Conservation (phyloP, 129 eudicot genomes). For the Flaveria linearis region DNA sequence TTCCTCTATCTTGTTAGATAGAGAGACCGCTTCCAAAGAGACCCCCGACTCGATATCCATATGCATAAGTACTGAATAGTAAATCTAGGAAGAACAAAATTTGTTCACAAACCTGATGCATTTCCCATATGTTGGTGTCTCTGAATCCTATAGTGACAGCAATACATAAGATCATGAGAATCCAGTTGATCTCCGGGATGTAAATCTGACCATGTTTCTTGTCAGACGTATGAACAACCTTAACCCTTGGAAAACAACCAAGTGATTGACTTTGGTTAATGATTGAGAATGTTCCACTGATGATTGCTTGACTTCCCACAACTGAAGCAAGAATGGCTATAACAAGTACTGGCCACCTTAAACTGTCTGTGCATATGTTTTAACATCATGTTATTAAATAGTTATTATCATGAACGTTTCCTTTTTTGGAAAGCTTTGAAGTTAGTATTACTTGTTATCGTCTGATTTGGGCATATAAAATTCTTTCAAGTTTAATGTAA, state of each 20-base stretch:
- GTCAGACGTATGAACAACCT: constrained; percentile 79
- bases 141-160: constrained; percentile 74
- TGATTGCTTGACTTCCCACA: constrained; percentile 90
- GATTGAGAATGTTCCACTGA: constrained; percentile 89
- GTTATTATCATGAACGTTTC: background rate
- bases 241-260: constrained; percentile 83
- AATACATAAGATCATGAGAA: constrained; percentile 69
- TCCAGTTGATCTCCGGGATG: constrained; percentile 85
- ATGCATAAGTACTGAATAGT: background rate
- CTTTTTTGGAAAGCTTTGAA: background rate
- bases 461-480: no score
- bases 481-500: no score
- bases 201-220: constrained; percentile 79
- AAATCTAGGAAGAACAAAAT: constrained; percentile 8
- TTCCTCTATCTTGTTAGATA: no score
- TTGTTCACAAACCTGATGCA: constrained; percentile 56
- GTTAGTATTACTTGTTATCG: background rate
- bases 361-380: constrained; percentile 57
- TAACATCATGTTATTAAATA: background rate
- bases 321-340: constrained; percentile 88
- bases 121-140: constrained; percentile 60
- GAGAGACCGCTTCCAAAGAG: no score
- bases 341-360: constrained; percentile 81
- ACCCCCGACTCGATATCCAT: no score
- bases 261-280: constrained; percentile 85